phyloP scores from a whole-genome alignment of 352 stramenopile genomes.

The Phytophthora pluvialis region DNA sequence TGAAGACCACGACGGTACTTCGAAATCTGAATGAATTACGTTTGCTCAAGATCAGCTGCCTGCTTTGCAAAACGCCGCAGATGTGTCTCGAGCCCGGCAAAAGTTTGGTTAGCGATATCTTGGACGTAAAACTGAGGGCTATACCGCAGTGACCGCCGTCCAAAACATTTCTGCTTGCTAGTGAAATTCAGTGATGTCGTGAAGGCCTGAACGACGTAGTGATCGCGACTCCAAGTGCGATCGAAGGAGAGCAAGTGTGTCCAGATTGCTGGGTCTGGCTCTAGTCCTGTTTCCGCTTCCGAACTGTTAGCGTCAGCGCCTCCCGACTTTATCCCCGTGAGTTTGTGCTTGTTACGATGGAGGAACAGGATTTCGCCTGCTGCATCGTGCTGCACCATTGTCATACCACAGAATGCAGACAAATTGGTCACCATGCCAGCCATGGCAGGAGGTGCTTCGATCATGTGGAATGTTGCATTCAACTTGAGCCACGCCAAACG shows the following conservation, averaged over 20 bases:
- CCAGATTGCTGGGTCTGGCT: constrained; percentile 55
- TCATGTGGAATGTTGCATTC: constrained; percentile 56
- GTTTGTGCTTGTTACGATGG: constrained; percentile 58
- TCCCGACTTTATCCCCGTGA: constrained; percentile 20
- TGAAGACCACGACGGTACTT: too few relatives aligned
- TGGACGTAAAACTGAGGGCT: constrained; percentile 30
- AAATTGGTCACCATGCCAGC: constrained; percentile 40
- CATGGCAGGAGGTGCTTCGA: constrained; percentile 46
- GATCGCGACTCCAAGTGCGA: constrained; percentile 28
- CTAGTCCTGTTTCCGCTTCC: background rate
- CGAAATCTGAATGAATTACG: background rate
- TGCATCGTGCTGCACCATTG: constrained; percentile 54
- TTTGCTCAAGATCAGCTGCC: constrained; percentile 2
- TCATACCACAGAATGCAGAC: constrained; percentile 56
- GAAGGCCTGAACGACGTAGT: constrained; percentile 64
- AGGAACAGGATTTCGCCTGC: constrained; percentile 49
- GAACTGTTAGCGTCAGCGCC: background rate
- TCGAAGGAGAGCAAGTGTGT: constrained; percentile 69
- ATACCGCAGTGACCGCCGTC: constrained; percentile 20
- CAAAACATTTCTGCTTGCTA: constrained; percentile 62
- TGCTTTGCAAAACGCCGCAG: constrained; percentile 20
- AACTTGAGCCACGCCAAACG: constrained; percentile 62
- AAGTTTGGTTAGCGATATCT: constrained; percentile 3
- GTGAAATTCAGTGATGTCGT: constrained; percentile 39
- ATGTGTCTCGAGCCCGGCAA: constrained; percentile 20